Percentiles rank a stretch among this genome's conserved stretches.
These are phyloP conservation scores for Cladosporium phlei DNA, from an alignment of 2,329 filamentous ascomycete genomes.

Conservation along the genomic window DNA sequence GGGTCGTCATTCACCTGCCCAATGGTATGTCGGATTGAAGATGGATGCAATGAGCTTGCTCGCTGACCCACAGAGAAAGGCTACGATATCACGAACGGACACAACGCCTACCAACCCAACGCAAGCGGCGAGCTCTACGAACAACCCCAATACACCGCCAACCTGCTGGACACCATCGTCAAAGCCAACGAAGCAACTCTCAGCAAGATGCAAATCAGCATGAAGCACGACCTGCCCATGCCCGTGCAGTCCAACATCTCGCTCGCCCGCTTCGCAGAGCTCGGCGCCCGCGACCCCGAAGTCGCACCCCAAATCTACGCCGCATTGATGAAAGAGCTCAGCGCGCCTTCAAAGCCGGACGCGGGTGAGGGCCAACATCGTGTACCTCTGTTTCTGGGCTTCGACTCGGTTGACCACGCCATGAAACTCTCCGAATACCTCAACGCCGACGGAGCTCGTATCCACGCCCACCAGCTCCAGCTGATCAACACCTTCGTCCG, in stretches of 20 bases:
- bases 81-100: slow-evolving; percentile 73
- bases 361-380: slow-evolving; percentile 42
- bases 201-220: slow-evolving; percentile 45
- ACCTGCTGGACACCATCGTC: slow-evolving; percentile 66
- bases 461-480: slow-evolving; percentile 82
- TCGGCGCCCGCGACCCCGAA: slow-evolving; percentile 69
- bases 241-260: slow-evolving; percentile 54
- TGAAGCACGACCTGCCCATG: slow-evolving; percentile 55
- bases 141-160: slow-evolving; percentile 72
- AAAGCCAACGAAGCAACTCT: slow-evolving; percentile 69
- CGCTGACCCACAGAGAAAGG: slow-evolving; percentile 43
- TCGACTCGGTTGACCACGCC: slow-evolving; percentile 77
- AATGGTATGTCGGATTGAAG: slow-evolving; percentile 59
- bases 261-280: slow-evolving; percentile 63
- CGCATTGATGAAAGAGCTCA: slow-evolving; percentile 77
- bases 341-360: slow-evolving; percentile 37
- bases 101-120: slow-evolving; percentile 71
- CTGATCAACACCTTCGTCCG: slow-evolving; percentile 71
- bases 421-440: slow-evolving; percentile 77
- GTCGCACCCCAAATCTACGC: slow-evolving; percentile 75
- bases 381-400: slow-evolving; percentile 64
- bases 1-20: slow-evolving; percentile 84
- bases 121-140: slow-evolving; percentile 56
- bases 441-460: slow-evolving; percentile 61
- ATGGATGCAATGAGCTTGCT: background rate